Evolutionary conservation across 371 early-diverging fungal species (phyloP), one percentile per base, ranked within the genome.

Genomic region (Mucor sp.): DNA sequence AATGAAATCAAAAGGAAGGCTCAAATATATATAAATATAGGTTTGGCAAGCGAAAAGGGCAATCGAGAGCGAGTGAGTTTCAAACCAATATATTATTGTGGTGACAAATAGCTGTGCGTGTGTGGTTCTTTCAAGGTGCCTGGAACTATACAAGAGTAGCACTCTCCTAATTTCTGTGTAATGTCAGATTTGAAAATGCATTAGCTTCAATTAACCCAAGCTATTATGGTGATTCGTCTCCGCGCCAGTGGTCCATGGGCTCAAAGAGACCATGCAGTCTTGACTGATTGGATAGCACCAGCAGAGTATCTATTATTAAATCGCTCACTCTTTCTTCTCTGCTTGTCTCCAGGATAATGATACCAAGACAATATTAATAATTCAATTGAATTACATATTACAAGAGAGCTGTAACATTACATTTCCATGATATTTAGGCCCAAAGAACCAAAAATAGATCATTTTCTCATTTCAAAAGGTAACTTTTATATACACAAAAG

Each of bases 151-250:
- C n/a, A 23, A 19, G 8, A 58, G 68, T 68, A 56, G 57, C 23
- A 63, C 62, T 50, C 68, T 68, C 58, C 68, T 68, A 68, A 68
- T 62, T 65, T 58, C n/a, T 57, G 68, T 68, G 68, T 68, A 68
- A 30, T 44, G 19, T 30, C 23, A 48, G 28, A 50, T 15, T 21
- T 53, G 12, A 65, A 58, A 60, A 39, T 60, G 61, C 61, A 61
- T 47, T 62, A 62, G 62, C 62, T 28, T 62, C 62, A 48, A 62
- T 62, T 62, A 62, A 62, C 62, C 14, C 12, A 48, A 50, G 21
- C 50, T 50, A 50, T 50, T 50, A 50, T 50, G 23, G 23, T 50
- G 50, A 50, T 50, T 44, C 19, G 44, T 44, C 50, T 50, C 50
- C 50, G 50, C 50, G 25, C 0, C 25, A 8, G 37, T 37, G 37